phyloP scores from a whole-genome alignment of 208 protist species.

The Acanthamoeba triangularis region DNA sequence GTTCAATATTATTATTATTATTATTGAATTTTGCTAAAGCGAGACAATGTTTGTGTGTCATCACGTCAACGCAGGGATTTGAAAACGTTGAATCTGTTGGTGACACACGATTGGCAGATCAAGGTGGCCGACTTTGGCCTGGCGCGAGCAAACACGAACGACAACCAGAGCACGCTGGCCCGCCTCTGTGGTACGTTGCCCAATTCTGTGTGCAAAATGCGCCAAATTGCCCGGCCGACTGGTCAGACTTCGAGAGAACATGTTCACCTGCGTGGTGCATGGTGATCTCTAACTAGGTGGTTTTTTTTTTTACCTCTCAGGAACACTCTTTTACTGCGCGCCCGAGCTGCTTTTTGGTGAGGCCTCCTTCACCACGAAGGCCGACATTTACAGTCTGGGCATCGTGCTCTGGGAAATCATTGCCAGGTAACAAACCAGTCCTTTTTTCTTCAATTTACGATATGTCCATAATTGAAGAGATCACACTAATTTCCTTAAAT shows the following conservation, averaged over 20 bases:
- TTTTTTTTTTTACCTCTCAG: too few relatives aligned
- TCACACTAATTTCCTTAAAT: not conserved
- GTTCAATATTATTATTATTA: not conserved
- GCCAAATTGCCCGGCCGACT: too few relatives aligned
- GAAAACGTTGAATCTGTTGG: conserved; percentile 59
- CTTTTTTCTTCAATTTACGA: too few relatives aligned
- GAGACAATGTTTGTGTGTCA: too few relatives aligned
- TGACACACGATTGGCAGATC: conserved; percentile 65
- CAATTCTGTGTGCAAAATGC: not conserved
- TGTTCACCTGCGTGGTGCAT: not conserved
- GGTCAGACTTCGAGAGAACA: too few relatives aligned
- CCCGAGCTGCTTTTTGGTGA: conserved; percentile 21
- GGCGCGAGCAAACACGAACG: conserved; percentile 11
- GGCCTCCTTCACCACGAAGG: not conserved
- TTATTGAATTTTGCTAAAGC: too few relatives aligned
- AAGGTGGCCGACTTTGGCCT: conserved; percentile 72
- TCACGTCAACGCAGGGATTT: conserved; percentile 12
- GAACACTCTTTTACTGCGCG: conserved; percentile 20
- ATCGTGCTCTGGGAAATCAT: conserved; percentile 65
- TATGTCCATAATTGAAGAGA: not conserved
- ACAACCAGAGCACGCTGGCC: conserved; percentile 24
- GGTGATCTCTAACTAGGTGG: too few relatives aligned
- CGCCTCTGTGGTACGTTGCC: not conserved
- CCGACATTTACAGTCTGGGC: conserved; percentile 57
- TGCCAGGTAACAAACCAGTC: not conserved